phyloP scores from a whole-genome alignment of 2,329 filamentous ascomycete species.

The Colletotrichum simmondsii region DNA sequence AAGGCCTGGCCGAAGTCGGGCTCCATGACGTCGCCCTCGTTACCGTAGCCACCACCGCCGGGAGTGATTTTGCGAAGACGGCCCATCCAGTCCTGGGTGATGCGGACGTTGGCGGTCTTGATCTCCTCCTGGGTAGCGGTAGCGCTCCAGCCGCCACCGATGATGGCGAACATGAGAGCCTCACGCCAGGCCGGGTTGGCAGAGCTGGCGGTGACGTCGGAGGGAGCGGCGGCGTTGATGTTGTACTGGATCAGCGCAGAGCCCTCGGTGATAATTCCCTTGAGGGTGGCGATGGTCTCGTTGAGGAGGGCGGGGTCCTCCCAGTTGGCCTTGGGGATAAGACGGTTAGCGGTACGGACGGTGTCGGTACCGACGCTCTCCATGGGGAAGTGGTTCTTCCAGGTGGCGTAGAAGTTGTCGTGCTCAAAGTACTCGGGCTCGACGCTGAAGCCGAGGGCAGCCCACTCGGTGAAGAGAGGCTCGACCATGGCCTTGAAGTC shows the following conservation, averaged over 20 bases:
- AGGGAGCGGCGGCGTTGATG: constrained; percentile 35
- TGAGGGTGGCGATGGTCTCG: constrained; percentile 42
- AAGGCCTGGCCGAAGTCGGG: constrained; percentile 44
- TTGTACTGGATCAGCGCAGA: constrained; percentile 37
- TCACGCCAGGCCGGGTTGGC: constrained; percentile 60
- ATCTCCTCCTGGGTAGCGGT: constrained; percentile 26
- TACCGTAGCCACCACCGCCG: constrained; percentile 41
- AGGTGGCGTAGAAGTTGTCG: constrained; percentile 49
- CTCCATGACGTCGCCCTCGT: constrained; percentile 46
- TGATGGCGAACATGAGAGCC: constrained; percentile 48
- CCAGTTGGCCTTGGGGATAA: constrained; percentile 53
- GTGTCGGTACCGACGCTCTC: constrained; percentile 41
- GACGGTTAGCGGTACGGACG: constrained; percentile 48
- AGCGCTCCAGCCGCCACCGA: constrained; percentile 25
- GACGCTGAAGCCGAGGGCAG: constrained; percentile 42
- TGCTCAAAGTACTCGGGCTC: constrained; percentile 46
- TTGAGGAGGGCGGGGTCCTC: constrained; percentile 35
- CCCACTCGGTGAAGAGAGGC: constrained; percentile 43
- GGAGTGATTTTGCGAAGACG: constrained; percentile 42
- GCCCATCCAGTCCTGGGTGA: constrained; percentile 44
- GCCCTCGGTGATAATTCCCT: constrained; percentile 38
- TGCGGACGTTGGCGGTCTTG: constrained; percentile 39
- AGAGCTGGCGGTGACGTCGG: constrained; percentile 43
- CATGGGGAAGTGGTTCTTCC: constrained; percentile 51
- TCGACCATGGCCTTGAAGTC: constrained; percentile 46